Evolutionary conservation across 2,329 filamentous ascomycete genomes (phyloP).

Genomic region (Paecilomyces sp.): DNA sequence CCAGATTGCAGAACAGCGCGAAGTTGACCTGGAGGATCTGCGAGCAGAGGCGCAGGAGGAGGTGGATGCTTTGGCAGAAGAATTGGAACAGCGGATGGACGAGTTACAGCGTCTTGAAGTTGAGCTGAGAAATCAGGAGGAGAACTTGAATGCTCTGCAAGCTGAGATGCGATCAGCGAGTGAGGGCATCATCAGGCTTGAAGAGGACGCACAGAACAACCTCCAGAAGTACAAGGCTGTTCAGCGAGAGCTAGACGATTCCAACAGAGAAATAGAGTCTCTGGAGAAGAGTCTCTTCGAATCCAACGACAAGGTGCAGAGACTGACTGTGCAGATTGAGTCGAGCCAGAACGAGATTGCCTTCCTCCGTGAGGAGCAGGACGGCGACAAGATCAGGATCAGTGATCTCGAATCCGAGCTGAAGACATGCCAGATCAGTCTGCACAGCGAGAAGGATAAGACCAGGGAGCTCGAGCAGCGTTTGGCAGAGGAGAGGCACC

Average conservation of each 20-base stretch:
- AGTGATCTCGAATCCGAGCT: constrained; percentile 82
- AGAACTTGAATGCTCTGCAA: constrained; percentile 87
- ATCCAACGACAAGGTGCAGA: constrained; percentile 77
- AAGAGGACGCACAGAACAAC: constrained; percentile 81
- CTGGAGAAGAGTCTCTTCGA: constrained; percentile 79
- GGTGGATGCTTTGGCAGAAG: constrained; percentile 51
- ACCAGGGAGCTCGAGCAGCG: constrained; percentile 64
- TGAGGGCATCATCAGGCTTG: constrained; percentile 75
- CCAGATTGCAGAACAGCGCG: constrained; percentile 61
- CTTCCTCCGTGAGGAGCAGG: constrained; percentile 93
- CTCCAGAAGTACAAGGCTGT: constrained; percentile 71
- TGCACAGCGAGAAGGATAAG: constrained; percentile 80
- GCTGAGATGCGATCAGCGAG: constrained; percentile 89
- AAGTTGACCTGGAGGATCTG: constrained; percentile 44
- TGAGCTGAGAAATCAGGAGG: constrained; percentile 67
- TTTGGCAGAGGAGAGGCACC: constrained; percentile 72
- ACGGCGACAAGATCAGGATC: constrained; percentile 95
- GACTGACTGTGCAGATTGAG: constrained; percentile 84
- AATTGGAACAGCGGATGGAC: constrained; percentile 64
- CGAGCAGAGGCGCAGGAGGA: constrained; percentile 54
- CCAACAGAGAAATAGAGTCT: constrained; percentile 78
- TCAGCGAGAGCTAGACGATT: constrained; percentile 73
- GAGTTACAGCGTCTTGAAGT: constrained; percentile 63
- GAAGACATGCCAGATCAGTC: constrained; percentile 66
- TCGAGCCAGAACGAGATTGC: constrained; percentile 88